phyloP scores from a whole-genome alignment of 768 basidiomycete species.

The Rhodosporidiobolus sp. region DNA sequence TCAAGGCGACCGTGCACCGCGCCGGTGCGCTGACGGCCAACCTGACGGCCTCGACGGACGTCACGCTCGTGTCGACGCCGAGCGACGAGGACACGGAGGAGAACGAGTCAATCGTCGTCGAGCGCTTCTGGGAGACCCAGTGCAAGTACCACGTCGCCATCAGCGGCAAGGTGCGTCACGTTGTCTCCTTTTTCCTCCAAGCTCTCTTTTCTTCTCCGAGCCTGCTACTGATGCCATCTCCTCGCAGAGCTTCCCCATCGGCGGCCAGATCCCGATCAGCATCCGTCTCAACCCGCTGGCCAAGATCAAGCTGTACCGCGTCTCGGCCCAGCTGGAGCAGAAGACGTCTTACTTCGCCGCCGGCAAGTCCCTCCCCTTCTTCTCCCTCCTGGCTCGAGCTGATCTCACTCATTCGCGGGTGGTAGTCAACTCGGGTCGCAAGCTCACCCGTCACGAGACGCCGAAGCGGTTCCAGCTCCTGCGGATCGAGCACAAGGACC shows the following conservation, averaged over 20 bases:
- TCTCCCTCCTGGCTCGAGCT: not conserved
- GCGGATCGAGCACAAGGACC: conserved; percentile 59
- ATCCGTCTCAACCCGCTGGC: conserved; percentile 77
- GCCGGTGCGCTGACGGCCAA: conserved; percentile 76
- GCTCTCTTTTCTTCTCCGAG: not conserved
- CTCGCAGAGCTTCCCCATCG: conserved; percentile 73
- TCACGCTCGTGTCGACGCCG: conserved; percentile 70
- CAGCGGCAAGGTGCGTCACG: conserved; percentile 37
- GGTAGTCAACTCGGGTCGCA: conserved; percentile 50
- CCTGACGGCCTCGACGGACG: conserved; percentile 65
- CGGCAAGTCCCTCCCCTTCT: conserved; percentile 24
- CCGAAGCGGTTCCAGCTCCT: conserved; percentile 62
- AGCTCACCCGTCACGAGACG: conserved; percentile 68
- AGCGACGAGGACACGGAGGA: conserved; percentile 84
- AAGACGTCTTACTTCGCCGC: conserved; percentile 43
- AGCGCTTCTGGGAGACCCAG: conserved; percentile 77
- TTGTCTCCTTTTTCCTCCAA: not conserved
- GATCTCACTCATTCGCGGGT: not conserved
- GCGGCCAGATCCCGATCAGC: conserved; percentile 72
- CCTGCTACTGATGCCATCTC: conserved; percentile 50
- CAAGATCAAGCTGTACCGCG: conserved; percentile 74
- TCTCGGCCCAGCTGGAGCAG: conserved; percentile 80
- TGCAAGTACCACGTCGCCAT: conserved; percentile 46
- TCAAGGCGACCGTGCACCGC: conserved; percentile 77
- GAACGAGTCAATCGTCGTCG: conserved; percentile 69